These are phyloP conservation scores for Cardiosporidium cionae DNA, from an alignment of 169 alveolate species.

Conservation along the genomic window DNA sequence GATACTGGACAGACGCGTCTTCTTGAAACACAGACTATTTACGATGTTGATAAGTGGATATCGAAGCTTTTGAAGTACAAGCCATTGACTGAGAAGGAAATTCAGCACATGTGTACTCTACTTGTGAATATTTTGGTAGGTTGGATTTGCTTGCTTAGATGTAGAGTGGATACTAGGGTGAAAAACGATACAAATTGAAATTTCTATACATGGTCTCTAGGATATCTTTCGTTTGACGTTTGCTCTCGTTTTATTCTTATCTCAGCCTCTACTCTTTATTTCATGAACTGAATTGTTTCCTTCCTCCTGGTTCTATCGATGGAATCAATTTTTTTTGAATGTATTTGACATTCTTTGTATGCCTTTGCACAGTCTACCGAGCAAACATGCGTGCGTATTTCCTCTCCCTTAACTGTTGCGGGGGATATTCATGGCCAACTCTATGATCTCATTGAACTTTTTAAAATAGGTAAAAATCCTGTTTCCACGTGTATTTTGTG, in stretches of 20 bases:
- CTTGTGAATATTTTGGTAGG: not conserved
- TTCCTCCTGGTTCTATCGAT: not conserved
- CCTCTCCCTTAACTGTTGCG: constrained; percentile 85
- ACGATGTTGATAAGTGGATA: not conserved
- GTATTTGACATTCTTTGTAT: not conserved
- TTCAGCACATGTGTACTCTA: not conserved
- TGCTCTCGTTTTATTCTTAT: too few species aligned
- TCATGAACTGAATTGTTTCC: too few species aligned
- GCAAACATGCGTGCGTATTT: constrained; percentile 68
- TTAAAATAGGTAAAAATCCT: constrained; percentile 61
- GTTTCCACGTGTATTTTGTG: too few species aligned
- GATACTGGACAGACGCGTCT: not conserved
- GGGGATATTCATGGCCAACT: constrained; percentile 98
- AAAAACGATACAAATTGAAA: too few species aligned
- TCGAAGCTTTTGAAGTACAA: not conserved
- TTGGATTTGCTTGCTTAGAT: too few species aligned
- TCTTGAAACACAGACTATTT: not conserved
- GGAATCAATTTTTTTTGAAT: not conserved
- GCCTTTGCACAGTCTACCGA: constrained; percentile 37
- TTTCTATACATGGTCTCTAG: too few species aligned
- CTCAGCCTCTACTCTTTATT: too few species aligned
- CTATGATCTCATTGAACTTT: constrained; percentile 89
- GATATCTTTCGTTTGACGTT: too few species aligned
- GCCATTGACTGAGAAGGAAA: not conserved
- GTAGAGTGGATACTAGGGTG: too few species aligned